phyloP scores from a whole-genome alignment of 306 rosid species.

The Acacia acuminata region DNA sequence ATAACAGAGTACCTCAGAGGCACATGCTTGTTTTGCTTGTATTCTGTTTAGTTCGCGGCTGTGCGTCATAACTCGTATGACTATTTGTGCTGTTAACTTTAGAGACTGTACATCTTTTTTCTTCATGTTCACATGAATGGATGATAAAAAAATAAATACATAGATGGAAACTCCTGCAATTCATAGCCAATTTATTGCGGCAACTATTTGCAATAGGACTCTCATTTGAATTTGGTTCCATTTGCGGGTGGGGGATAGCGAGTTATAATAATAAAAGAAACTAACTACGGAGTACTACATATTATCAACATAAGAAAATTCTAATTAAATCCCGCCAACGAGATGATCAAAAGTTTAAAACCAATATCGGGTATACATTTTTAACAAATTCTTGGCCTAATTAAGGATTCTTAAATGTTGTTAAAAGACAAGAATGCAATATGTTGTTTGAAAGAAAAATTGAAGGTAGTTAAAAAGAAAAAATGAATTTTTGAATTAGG shows the following conservation, averaged over 20 bases:
- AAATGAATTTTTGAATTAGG: too few relatives aligned
- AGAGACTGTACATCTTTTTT: not conserved
- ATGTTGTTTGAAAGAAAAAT: too few relatives aligned
- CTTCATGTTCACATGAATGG: not conserved
- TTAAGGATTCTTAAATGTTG: too few relatives aligned
- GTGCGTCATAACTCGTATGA: not conserved
- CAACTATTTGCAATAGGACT: constrained; percentile 19
- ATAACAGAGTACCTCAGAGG: not conserved
- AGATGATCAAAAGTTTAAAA: too few relatives aligned
- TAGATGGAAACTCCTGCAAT: not conserved
- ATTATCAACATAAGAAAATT: too few relatives aligned
- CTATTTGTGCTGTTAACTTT: not conserved
- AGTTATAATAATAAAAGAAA: not conserved
- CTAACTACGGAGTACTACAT: not conserved
- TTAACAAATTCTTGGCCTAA: too few relatives aligned
- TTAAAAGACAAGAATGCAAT: too few relatives aligned
- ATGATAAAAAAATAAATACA: not conserved
- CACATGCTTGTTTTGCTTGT: not conserved
- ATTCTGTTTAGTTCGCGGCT: not conserved
- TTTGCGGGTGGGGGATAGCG: constrained; percentile 4
- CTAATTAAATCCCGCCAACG: too few relatives aligned
- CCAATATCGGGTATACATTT: too few relatives aligned
- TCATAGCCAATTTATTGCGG: not conserved
- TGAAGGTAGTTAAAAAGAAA: too few relatives aligned
- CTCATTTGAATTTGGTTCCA: constrained; percentile 26